Base-by-base conservation (phyloP, 2,329 filamentous ascomycete genomes). In the Aspergillus brunneoviolaceus region DNA sequence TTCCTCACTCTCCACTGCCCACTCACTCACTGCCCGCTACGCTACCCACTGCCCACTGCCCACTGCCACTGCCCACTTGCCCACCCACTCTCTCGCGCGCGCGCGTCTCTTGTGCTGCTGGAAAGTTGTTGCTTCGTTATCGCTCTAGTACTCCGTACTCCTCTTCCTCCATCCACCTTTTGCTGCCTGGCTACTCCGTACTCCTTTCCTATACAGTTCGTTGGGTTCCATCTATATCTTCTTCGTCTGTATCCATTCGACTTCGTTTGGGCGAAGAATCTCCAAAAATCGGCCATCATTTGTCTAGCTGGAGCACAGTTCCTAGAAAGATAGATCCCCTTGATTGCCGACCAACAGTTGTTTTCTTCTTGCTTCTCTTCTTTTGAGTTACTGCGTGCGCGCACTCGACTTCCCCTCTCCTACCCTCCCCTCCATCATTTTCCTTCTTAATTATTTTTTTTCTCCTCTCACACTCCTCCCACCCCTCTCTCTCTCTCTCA, bases 401-500 rank as follows among this genome's bases (percentile, higher is more conserved):
- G n/a, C 54, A 29, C 19, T 49, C 33, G 29, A 19, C 55, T 50
- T 60, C 49, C 47, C 42, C 29, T 51, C 47, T 48, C 33, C 25
- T 16, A 16, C 50, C 31, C 27, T 39, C 25, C 27, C 33, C 55
- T 55, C 9, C 55, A 33, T 56, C 50, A 55, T 16, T 48, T 19
- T 33, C 31, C 35, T 12, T 39, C 33, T 33, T 49, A 23, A 25
- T 33, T 49, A 23, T 51, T 48, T 48, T 33, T 31, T 25, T 52
- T 49, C 23, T 29, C 16, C 10, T 27, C 35, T 21, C 21, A 21
- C 27, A 27, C 27, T 7, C 47, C 19, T 23, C 47, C 33, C 21
- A 50, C 49, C 51, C 49, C 35, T 45, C 57, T 39, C 51, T 31
- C 31, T 42, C 51, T 45, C 57, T 39, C 51, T 31, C 31, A 23